Evolutionary conservation across 192 early-diverging fungal species (phyloP).

Genomic region (Gamsiella multidivaricata): DNA sequence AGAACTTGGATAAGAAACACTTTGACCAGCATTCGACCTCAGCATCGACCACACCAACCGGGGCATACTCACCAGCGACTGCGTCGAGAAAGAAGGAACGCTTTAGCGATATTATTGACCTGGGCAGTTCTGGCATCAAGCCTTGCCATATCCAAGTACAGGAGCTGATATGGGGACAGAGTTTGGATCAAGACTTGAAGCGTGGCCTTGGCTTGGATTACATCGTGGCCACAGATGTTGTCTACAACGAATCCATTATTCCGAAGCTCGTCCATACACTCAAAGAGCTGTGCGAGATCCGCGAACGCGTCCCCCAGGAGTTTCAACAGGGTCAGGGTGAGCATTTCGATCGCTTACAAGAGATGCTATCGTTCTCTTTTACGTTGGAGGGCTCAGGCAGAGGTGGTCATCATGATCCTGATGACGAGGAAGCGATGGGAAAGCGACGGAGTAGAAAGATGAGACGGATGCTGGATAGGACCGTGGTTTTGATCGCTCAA

Average conservation of each 20-base stretch:
- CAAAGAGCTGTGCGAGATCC: conserved; percentile 29
- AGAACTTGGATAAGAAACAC: conserved; percentile 52
- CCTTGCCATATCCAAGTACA: conserved; percentile 48
- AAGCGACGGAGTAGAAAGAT: conserved; percentile 1
- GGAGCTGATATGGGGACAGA: conserved; percentile 55
- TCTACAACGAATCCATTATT: conserved; percentile 57
- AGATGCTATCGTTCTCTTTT: background rate
- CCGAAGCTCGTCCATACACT: conserved; percentile 50
- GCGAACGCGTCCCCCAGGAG: conserved; percentile 13
- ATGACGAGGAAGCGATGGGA: background rate
- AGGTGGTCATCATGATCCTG: too few species aligned
- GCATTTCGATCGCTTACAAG: conserved; percentile 5
- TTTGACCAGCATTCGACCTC: conserved; percentile 20
- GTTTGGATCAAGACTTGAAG: conserved; percentile 49
- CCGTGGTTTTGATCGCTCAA: conserved; percentile 45
- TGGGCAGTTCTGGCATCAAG: background rate
- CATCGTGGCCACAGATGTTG: conserved; percentile 57
- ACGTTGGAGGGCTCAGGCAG: background rate
- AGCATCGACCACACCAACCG: background rate
- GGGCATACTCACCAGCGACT: background rate
- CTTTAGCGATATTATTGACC: background rate
- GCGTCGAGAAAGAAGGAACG: conserved; percentile 16
- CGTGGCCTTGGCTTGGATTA: conserved; percentile 36
- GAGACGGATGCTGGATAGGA: conserved; percentile 19
- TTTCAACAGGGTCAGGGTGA: conserved; percentile 18